Base-by-base conservation (phyloP, 148 eudicot species). In the Dysphania ambrosioides region DNA sequence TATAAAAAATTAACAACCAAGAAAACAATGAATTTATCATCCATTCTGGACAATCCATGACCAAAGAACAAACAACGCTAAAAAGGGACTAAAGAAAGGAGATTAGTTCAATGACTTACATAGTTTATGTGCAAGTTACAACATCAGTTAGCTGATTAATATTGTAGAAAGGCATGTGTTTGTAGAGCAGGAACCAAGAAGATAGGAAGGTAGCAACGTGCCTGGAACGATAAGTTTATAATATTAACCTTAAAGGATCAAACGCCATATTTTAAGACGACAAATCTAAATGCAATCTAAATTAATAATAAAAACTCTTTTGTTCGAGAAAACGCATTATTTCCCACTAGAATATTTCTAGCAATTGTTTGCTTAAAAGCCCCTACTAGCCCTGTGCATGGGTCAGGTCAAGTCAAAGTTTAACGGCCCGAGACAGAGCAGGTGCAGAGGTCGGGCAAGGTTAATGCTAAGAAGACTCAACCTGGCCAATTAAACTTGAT, bases 41-140 rank as follows among this genome's bases (percentile, higher is more conserved):
- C 59, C 31, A 21, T 51, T 47, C 75, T 61, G 27, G 44, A 32
- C 73, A 32, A 15, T 35, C 60, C 59, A 61, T n/a, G 61, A 77
- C 29, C 73, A 63, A 49, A 70, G 34, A 47, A 70, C 63, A 47
- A 7, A 63, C 12, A 24, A 31, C 10, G 23, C 4, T 10, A 64
- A 23, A 19, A 55, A 57, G 19, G 30, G 26, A 32, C 13, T 38
- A 27, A 68, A 70, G 55, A 24, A 77, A 61, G 65, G 53, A 30
- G 64, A 71, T 26, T 31, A 31, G 38, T 57, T 72, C 47, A 42
- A 42, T 27, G 34, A 67, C 73, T 73, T 67, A 44, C 77, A 68
- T 58, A 72, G 18, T 42, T 73, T 78, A 71, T 72, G 68, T 67
- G 73, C 73, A 66, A 77, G 40, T 47, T 74, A 74, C 68, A 44